Evolutionary conservation across 1,284 basidiomycete genomes (phyloP).

Genomic region (Apiotrichum veenhuisii): DNA sequence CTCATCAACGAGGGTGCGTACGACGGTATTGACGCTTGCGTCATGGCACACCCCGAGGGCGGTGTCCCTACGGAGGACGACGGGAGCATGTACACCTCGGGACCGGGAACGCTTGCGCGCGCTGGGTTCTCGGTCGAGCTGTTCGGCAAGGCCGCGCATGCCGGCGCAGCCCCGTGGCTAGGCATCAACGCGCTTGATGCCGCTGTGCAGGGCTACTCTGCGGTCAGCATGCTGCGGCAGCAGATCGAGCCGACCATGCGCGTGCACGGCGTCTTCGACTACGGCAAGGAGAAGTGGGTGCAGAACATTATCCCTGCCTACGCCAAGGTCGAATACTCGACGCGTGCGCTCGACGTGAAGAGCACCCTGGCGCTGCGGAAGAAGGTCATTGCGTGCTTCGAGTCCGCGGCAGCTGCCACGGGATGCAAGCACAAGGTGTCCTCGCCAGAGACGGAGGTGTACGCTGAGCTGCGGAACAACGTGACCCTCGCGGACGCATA

Average conservation of each 20-base stretch:
- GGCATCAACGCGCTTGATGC: slow-evolving; percentile 54
- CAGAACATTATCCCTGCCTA: slow-evolving; percentile 44
- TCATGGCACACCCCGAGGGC: slow-evolving; percentile 30
- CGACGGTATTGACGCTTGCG: slow-evolving; percentile 51
- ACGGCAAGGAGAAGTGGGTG: slow-evolving; percentile 41
- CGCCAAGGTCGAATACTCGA: slow-evolving; percentile 33
- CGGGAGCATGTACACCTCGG: slow-evolving; percentile 20
- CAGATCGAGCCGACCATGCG: slow-evolving; percentile 44
- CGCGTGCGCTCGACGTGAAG: slow-evolving; percentile 37
- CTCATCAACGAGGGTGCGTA: slow-evolving; percentile 71
- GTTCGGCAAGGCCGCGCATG: slow-evolving; percentile 31
- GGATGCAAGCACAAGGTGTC: slow-evolving; percentile 23
- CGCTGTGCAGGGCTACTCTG: slow-evolving; percentile 49
- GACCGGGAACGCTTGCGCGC: slow-evolving; percentile 26
- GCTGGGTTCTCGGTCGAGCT: slow-evolving; percentile 31
- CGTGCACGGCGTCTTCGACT: slow-evolving; percentile 48
- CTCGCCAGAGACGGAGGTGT: slow-evolving; percentile 23
- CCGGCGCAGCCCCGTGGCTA: slow-evolving; percentile 47
- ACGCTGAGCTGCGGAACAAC: slow-evolving; percentile 33
- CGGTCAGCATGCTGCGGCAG: slow-evolving; percentile 51
- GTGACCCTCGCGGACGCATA: slow-evolving; percentile 22
- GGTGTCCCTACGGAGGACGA: slow-evolving; percentile 18
- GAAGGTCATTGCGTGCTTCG: slow-evolving; percentile 27
- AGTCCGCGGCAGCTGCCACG: slow-evolving; percentile 25
- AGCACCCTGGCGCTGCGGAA: slow-evolving; percentile 23